Evolutionary conservation across 2,329 filamentous ascomycete species (phyloP).

Genomic region (Didymella exigua): DNA sequence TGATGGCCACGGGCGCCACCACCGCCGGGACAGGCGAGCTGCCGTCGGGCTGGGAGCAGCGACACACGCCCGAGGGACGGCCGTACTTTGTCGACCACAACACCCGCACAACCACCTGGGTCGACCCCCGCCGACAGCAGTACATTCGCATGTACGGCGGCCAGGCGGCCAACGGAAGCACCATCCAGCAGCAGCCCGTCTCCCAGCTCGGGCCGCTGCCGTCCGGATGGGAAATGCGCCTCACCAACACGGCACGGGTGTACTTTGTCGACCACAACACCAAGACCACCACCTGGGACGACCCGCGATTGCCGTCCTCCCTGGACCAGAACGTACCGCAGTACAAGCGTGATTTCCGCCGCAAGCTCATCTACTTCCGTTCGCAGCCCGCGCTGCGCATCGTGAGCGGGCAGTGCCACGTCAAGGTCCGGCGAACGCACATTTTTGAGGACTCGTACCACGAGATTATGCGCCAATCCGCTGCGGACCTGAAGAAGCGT

Average conservation of each 20-base stretch:
- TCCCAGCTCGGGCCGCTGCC: conserved; percentile 94
- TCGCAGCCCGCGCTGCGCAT: conserved; percentile 97
- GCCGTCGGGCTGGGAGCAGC: conserved; percentile 93
- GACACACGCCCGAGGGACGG: conserved; percentile 91
- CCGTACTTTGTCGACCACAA: conserved; percentile 99
- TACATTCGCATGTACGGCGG: conserved; percentile 99
- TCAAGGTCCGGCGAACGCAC: conserved; percentile 94
- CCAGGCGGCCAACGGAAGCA: conserved; percentile 73
- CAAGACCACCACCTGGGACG: conserved; percentile 99
- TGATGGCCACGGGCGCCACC: conserved; percentile 95
- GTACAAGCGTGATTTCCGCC: conserved; percentile 98
- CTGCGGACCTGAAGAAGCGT: conserved; percentile 95
- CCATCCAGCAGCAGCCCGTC: conserved; percentile 96
- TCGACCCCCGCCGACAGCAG: conserved; percentile 94
- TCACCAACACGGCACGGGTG: conserved; percentile 95
- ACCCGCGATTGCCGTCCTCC: conserved; percentile 91
- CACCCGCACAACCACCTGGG: conserved; percentile 97
- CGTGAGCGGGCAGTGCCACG: conserved; percentile 93
- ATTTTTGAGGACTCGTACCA: conserved; percentile 99
- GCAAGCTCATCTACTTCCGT: conserved; percentile 98
- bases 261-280: conserved; percentile 99
- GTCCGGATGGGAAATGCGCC: conserved; percentile 98
- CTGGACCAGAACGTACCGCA: conserved; percentile 98
- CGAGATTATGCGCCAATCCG: conserved; percentile 95
- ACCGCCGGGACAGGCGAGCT: conserved; percentile 94